Base-by-base conservation (phyloP, 805 yeast species). In the Scheffersomyces lignosus region DNA sequence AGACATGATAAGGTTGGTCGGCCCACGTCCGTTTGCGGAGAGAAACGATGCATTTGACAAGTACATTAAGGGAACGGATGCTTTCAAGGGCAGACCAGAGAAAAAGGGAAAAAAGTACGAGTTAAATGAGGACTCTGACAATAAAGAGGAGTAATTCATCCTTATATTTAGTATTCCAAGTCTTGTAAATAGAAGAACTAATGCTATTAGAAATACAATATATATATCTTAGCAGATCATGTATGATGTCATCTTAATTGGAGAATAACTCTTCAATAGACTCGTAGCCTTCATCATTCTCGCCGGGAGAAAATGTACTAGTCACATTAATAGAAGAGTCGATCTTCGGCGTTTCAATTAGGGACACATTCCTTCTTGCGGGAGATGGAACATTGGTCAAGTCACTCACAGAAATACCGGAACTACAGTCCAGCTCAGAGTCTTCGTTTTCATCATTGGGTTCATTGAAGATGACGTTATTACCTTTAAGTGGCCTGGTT, bases 21-120 rank as follows among this genome's bases (percentile, higher is more conserved):
- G 95, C 1, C 80, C 82, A 45, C 73, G 95, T 51, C 90, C 90
- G 27, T 85, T 81, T 70, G 78, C 81, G 12, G 87, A 84, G 54
- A 74, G 79, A 56, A 85, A 85, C 52, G 95, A 85, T 55, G 96
- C 96, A 1, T 89, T 90, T 62, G 96, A 88, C 60, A 87, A 87
- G 58, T 90, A 90, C 54, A 66, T 90, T 43, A 86, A 77, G 49
- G 70, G 70, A 4, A 51, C 51, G 23, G 72, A 67, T 48, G 70
- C 73, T 7, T 64, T 64, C 48, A 65, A 63, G 47, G 64, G 66
- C 4, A 54, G 52, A 42, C 62, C 66, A 18, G 18, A 15, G 20
- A 36, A 18, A 4, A 18, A 17, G 15, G 17, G 33, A 4, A 29
- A 17, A 15, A 38, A 44, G 29, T 6, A 13, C 4, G 23, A 34